phyloP scores from a whole-genome alignment of 1,284 basidiomycete genomes.

The Boletus sp. region DNA sequence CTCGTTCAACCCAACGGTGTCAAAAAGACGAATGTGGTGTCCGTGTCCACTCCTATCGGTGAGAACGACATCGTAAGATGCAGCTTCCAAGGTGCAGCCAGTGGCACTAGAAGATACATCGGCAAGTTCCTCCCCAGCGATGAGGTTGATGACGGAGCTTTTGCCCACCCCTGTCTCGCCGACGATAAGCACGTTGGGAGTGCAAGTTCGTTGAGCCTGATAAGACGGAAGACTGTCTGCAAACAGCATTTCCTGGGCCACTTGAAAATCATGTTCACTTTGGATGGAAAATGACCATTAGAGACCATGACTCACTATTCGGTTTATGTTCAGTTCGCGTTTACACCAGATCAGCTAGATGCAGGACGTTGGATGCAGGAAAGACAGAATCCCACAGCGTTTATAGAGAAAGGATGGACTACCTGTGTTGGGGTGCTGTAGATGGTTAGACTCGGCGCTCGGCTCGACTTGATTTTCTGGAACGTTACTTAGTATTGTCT shows the following conservation, averaged over 20 bases:
- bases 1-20: constrained; percentile 25
- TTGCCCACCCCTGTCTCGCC: constrained; percentile 27
- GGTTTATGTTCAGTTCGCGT: neutral
- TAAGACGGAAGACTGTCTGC: constrained; percentile 4
- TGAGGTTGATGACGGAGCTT: constrained; percentile 27
- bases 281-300: neutral
- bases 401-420: constrained; percentile 23
- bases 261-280: constrained; percentile 6
- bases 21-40: constrained; percentile 21
- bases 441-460: too few relatives aligned
- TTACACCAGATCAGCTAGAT: neutral
- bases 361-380: neutral
- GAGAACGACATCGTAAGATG: constrained; percentile 20
- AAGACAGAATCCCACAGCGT: neutral
- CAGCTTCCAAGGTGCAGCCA: constrained; percentile 18
- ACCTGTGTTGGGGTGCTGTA: too few relatives aligned
- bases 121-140: constrained; percentile 19
- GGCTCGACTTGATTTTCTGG: too few relatives aligned
- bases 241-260: neutral
- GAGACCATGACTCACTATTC: constrained; percentile 11
- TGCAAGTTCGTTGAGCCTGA: constrained; percentile 1
- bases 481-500: too few relatives aligned
- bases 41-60: constrained; percentile 2
- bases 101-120: constrained; percentile 12
- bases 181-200: constrained; percentile 25